These are phyloP conservation scores for Acorus gramineus DNA, from an alignment of 106 monocot genomes.

Conservation along the genomic window DNA sequence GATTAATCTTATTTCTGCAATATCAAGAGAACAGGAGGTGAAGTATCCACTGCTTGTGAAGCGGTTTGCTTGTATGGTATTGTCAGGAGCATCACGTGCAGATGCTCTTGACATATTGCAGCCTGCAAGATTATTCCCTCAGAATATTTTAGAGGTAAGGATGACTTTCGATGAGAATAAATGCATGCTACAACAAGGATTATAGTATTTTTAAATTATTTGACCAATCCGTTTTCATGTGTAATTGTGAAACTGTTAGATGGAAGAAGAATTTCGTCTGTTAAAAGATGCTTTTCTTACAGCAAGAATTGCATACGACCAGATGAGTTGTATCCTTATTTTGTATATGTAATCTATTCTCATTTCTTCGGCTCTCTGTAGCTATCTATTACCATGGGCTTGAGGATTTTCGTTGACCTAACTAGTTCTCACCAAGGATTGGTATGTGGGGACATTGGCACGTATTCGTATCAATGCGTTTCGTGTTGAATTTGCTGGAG, in stretches of 20 bases:
- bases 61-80: constrained; percentile 83
- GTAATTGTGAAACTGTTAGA: constrained; percentile 25
- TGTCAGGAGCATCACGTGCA: constrained; percentile 52
- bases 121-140: constrained; percentile 47
- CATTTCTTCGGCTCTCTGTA: not conserved
- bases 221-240: not conserved
- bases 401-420: constrained; percentile 37
- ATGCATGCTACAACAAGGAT: not conserved
- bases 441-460: constrained; percentile 72
- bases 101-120: constrained; percentile 79
- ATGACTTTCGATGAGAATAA: not conserved
- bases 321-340: constrained; percentile 74
- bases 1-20: not conserved
- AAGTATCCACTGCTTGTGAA: constrained; percentile 86
- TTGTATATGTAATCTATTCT: not conserved
- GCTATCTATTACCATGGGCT: not conserved
- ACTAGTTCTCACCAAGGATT: constrained; percentile 73
- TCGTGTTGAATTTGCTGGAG: constrained; percentile 60
- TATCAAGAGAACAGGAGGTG: constrained; percentile 45
- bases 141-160: constrained; percentile 41
- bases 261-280: constrained; percentile 70
- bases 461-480: constrained; percentile 87
- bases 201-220: too few relatives aligned
- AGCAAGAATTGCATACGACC: constrained; percentile 40
- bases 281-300: constrained; percentile 40